phyloP scores from a whole-genome alignment of 192 early-diverging fungal genomes.

The Coemansia sp. region DNA sequence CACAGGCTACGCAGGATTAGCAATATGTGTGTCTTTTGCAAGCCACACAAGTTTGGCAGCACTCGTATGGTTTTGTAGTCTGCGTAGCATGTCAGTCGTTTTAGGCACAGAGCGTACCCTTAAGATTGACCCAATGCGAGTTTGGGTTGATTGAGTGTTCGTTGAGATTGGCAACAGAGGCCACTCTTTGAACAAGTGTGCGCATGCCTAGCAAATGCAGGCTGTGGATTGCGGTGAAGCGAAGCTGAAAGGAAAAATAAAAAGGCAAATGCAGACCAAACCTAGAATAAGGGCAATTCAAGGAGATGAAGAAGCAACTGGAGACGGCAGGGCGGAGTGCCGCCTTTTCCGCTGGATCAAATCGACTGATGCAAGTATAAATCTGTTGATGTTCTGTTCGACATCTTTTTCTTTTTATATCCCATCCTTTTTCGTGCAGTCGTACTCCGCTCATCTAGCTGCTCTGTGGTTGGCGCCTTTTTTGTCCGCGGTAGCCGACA shows the following conservation, averaged over 20 bases:
- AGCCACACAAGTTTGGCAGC: background rate
- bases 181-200: conserved; percentile 51
- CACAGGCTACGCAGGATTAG: background rate
- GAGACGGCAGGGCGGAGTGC: background rate
- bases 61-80: no score
- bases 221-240: background rate
- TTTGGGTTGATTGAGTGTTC: conserved; percentile 54
- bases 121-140: conserved; percentile 58
- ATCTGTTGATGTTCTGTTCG: background rate
- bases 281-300: background rate
- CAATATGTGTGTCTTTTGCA: background rate
- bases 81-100: no score
- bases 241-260: background rate
- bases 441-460: background rate
- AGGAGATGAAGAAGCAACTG: background rate
- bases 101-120: conserved; percentile 30
- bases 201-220: conserved; percentile 23
- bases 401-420: background rate
- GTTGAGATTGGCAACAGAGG: conserved; percentile 52
- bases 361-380: background rate
- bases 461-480: background rate
- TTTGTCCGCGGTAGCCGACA: background rate
- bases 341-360: background rate
- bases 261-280: background rate
- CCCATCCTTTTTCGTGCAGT: background rate